phyloP scores from a whole-genome alignment of 1,284 basidiomycete genomes.

The Golubevia pallescens region DNA sequence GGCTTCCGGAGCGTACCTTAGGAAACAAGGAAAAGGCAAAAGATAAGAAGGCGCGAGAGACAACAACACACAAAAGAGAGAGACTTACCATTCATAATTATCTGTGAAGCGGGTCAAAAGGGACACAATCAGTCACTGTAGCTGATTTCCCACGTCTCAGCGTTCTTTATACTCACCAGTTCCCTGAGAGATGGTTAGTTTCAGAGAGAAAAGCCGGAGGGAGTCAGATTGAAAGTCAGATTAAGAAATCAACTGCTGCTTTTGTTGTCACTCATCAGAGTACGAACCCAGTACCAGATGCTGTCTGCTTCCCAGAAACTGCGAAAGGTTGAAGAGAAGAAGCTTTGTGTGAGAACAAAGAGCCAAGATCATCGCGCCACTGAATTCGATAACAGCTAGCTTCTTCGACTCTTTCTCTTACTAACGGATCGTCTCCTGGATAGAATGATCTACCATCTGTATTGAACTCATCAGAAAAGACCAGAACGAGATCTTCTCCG shows the following conservation, averaged over 20 bases:
- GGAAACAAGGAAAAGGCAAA: not conserved
- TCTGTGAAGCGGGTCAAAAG: conserved; percentile 5
- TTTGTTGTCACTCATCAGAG: no score
- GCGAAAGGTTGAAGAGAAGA: not conserved
- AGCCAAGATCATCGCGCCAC: no score
- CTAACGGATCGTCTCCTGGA: conserved; percentile 57
- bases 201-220: no score
- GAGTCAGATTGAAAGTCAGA: no score
- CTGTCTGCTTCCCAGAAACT: no score
- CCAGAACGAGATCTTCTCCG: conserved; percentile 33
- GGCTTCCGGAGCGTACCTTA: not conserved
- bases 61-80: conserved; percentile 6
- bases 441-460: conserved; percentile 53
- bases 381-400: no score
- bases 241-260: no score
- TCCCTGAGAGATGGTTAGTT: no score
- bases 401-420: not conserved
- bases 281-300: no score
- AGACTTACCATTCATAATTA: not conserved
- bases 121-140: conserved; percentile 13
- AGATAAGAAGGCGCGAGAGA: conserved; percentile 3
- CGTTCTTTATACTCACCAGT: conserved; percentile 1
- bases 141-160: not conserved
- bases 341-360: not conserved
- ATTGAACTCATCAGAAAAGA: conserved; percentile 56